A percentile compares a stretch with the other conserved stretches of the same genome.
These are phyloP conservation scores for Phaeosphaeriaceae sp. DNA, from an alignment of 2,329 filamentous ascomycete genomes.

Conservation along the genomic window DNA sequence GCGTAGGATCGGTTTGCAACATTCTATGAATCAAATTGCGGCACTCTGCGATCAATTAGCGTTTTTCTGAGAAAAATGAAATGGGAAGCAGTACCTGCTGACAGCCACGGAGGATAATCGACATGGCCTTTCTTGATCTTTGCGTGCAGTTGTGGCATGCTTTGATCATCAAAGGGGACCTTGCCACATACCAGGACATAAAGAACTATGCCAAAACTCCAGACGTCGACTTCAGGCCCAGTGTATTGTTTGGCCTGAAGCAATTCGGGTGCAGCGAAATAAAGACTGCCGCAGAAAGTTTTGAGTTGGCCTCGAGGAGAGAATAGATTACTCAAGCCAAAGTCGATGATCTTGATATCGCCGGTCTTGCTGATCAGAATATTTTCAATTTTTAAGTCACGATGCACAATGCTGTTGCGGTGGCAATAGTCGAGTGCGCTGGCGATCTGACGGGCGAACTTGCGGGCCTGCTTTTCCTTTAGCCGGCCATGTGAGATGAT, in stretches of 20 bases:
- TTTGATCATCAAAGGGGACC: conserved; percentile 98
- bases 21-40: conserved; percentile 91
- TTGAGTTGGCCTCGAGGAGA: conserved; percentile 84
- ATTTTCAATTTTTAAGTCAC: conserved; percentile 98
- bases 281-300: conserved; percentile 96
- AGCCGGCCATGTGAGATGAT: conserved; percentile 97
- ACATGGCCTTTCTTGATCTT: conserved; percentile 98
- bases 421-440: conserved; percentile 98
- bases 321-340: conserved; percentile 95
- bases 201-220: conserved; percentile 98
- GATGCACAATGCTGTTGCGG: conserved; percentile 96
- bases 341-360: conserved; percentile 99
- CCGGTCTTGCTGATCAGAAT: conserved; percentile 99
- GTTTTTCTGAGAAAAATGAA: background rate
- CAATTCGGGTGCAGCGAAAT: conserved; percentile 95
- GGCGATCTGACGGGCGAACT: conserved; percentile 96
- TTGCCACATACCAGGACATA: conserved; percentile 98
- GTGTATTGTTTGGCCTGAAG: conserved; percentile 94
- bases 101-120: conserved; percentile 94
- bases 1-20: conserved; percentile 91
- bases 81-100: conserved; percentile 68
- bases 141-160: conserved; percentile 96
- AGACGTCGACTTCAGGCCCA: conserved; percentile 94
- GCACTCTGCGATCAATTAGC: conserved; percentile 69
- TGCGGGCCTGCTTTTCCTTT: conserved; percentile 97